These are phyloP conservation scores for Claviceps pazoutovae DNA, from an alignment of 2,329 filamentous ascomycete genomes.

Conservation along the genomic window DNA sequence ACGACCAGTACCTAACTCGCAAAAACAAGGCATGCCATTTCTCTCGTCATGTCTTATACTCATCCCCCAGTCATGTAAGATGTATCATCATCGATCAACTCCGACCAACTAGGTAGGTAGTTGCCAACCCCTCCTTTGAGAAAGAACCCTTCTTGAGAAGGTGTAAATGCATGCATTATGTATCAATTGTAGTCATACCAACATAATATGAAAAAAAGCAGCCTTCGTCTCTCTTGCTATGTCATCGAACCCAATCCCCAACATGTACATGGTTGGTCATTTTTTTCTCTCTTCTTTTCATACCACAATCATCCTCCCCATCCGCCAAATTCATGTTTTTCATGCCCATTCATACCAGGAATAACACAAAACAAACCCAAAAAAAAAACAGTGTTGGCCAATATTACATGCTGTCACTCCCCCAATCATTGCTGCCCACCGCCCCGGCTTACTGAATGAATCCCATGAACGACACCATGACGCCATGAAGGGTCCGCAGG, in stretches of 20 bases:
- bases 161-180: neutral
- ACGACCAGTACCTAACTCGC: too few relatives aligned
- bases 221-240: neutral
- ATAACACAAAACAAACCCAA: neutral
- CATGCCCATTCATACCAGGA: neutral
- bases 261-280: neutral
- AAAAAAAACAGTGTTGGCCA: neutral
- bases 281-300: neutral
- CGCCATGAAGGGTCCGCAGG: neutral
- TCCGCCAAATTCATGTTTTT: neutral
- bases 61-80: too few relatives aligned
- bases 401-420: neutral
- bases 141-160: neutral
- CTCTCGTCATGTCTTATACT: too few relatives aligned
- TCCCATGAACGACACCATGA: neutral
- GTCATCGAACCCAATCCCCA: neutral
- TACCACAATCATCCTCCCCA: neutral
- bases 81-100: too few relatives aligned
- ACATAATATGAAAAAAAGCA: neutral
- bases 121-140: neutral
- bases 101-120: too few relatives aligned
- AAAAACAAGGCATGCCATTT: too few relatives aligned
- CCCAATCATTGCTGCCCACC: neutral
- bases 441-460: neutral
- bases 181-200: neutral